Evolutionary conservation across 1,284 basidiomycete species (phyloP), one percentile per base, ranked within the genome.

Genomic region (Athelia sp.): DNA sequence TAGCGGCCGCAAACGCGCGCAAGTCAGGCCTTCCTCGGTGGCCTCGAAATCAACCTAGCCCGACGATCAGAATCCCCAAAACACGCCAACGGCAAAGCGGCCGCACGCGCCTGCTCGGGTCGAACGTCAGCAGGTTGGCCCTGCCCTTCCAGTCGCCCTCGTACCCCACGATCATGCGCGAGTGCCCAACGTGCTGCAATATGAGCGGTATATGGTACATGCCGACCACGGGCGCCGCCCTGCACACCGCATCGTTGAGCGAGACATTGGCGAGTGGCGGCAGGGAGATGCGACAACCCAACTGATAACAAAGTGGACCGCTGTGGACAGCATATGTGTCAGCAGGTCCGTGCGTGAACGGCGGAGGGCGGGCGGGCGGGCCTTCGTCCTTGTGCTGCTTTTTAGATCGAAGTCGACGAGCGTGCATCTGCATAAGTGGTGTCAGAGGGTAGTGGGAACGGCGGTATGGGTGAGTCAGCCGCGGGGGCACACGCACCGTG

Each of bases 151-250:
- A 76, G 24, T 69, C 72, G 34, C 82, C 66, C 61, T 94, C 90
- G 57, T 87, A 92, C 1, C 92, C 92, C 2, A 94, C 75, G 13
- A 95, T 81, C 1, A 84, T 85, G n/a, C 87, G 70, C 14, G 92
- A 94, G 67, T 95, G 92, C 0, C 91, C 90, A 3, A 75, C 63
- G 58, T 90, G 83, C 71, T 94, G 82, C 40, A 95, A 70, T 34
- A 95, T 82, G 17, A 95, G 59, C 3, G 92, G 92, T 76, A 90
- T 83, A 57, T 75, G 80, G 29, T 77, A 63, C 1, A 84, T 85
- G 24, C 74, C 64, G 3, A 72, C 58, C 10, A 93, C 71, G 3
- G 82, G 70, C 2, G 72, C 69, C 2, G 76, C 70, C 4, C 64
- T 65, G 42, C 66, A 62, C 55, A 84, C 62, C 21, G 70, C 72